Evolutionary conservation across 202 grass and related monocot genomes (phyloP), one percentile per base, ranked within the genome.

Genomic region (Schoenoplectus tabernaemontani): DNA sequence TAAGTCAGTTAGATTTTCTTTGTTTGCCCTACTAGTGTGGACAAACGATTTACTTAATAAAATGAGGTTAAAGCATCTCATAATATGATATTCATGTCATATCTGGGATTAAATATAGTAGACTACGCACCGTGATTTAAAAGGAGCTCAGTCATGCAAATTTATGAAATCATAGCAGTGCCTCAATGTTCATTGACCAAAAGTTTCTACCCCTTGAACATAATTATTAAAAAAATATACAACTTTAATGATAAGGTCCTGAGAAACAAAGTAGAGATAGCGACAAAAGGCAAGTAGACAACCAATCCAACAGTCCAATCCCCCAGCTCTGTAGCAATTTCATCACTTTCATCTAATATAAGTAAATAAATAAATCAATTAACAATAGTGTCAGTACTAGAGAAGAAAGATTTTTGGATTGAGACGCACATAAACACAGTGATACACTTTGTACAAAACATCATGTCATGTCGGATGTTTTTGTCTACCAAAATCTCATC

Each of bases 401-500:
- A 73, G 24, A 51, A 0, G 69, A 50, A 34, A 70, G 42, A 74
- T 51, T 9, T 28, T 48, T 26, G 53, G 23, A 44, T 80, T 80
- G 36, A 76, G 59, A 64, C 28, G 58, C 33, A 58, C 53, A 78
- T 6, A 20, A 26, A 41, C 51, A 80, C 11, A 24, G 24, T 48
- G 23, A 58, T 26, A 41, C 56, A 60, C 32, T 64, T 62, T 83
- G 68, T 59, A 75, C 46, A 84, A 24, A 77, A 84, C 57, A 84
- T 84, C 82, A 53, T 84, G 82, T 78, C 71, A 66, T 54, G 71
- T 77, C 38, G 61, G 82, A 84, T 84, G 82, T 84, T 78, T 41
- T 66, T 84, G 72, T 84, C 72, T 84, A 84, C 59, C 72, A 44
- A 84, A 82, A 84, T 84, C 82, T 50, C 36, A 46, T 17, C 56